Base-by-base conservation (phyloP, 768 basidiomycete species). In the Bullera alba region DNA sequence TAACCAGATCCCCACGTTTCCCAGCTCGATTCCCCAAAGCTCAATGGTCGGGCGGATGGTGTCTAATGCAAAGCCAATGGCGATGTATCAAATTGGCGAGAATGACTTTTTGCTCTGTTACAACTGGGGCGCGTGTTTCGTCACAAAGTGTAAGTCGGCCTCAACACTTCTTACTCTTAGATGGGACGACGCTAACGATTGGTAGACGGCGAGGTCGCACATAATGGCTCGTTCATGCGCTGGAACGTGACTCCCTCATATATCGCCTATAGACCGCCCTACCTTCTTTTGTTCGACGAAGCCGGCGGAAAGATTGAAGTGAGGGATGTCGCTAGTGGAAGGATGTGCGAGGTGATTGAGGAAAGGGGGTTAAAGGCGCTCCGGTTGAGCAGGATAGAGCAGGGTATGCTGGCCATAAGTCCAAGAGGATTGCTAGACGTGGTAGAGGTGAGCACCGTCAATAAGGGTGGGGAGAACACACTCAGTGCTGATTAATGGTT, bases 21-120 rank as follows among this genome's bases (percentile, higher is more conserved):
- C 58, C 15, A 19, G 42, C 3, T 55, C 49, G 3, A 28, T 59
- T 14, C 22, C 44, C 45, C 51, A 42, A 26, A 27, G 26, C 28
- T 48, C 53, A 5, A 52, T 50, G 37, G 48, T 69, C 10, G 52
- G 50, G 35, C 35, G 60, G 22, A 55, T 68, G 57, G 48, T 53
- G 15, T 38, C 35, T 28, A 22, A 19, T 5, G 53, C 51, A 8
- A 60, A 49, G 41, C 57, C 67, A 10, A 17, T 69, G 51, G 59
- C 44, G 5, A 69, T 69, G 67, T 65, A 60, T 49, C 67, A 69
- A 42, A 46, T 65, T 22, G 58, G 42, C n/a, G 63, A 69, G 55
- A 59, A 59, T 37, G 67, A 69, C 50, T 69, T 69, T 50, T 32
- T 63, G 41, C 45, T 69, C 50, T 63, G 57, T 1, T 69, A 69